Percentiles rank a stretch among this genome's conserved stretches.
Evolutionary conservation across 2,329 filamentous ascomycete genomes (phyloP).

Genomic region (Leptographium flavum): DNA sequence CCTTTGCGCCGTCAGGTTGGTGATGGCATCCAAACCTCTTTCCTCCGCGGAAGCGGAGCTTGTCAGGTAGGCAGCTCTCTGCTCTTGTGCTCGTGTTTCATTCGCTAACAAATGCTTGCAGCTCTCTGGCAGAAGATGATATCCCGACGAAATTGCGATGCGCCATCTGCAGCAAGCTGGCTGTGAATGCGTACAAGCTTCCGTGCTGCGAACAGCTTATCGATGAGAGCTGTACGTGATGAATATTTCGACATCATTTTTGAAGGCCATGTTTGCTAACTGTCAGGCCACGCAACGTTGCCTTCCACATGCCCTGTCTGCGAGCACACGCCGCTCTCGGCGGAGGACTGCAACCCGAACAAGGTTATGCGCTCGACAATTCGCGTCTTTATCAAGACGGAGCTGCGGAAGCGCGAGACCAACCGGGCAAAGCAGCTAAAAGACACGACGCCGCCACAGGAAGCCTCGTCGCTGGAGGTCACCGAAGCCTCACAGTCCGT

Average conservation of each 20-base stretch:
- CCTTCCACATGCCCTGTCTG: constrained; percentile 80
- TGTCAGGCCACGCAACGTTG: constrained; percentile 46
- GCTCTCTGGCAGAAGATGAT: constrained; percentile 64
- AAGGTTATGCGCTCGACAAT: constrained; percentile 88
- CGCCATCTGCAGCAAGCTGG: constrained; percentile 82
- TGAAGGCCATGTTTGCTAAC: background rate
- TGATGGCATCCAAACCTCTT: constrained; percentile 17
- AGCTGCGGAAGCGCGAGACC: constrained; percentile 76
- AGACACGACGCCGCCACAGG: constrained; percentile 22
- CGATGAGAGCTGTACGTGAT: constrained; percentile 78
- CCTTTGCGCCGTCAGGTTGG: constrained; percentile 9
- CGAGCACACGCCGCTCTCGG: constrained; percentile 76
- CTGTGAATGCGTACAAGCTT: constrained; percentile 77
- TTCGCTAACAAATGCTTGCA: constrained; percentile 20
- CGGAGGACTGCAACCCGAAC: constrained; percentile 75
- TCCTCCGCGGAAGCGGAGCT: constrained; percentile 42
- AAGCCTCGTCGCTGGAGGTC: constrained; percentile 26
- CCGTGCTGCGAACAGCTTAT: constrained; percentile 94
- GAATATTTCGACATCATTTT: constrained; percentile 8
- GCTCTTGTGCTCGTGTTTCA: background rate
- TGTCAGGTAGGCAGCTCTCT: constrained; percentile 29
- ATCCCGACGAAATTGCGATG: constrained; percentile 95
- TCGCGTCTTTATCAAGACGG: constrained; percentile 77
- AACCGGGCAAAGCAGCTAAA: constrained; percentile 36
- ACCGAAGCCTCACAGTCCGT: background rate